Percentiles rank a stretch among this genome's conserved stretches.
Evolutionary conservation across 805 yeast genomes (phyloP).

Genomic region (Teunomyces barrocoloradensis): DNA sequence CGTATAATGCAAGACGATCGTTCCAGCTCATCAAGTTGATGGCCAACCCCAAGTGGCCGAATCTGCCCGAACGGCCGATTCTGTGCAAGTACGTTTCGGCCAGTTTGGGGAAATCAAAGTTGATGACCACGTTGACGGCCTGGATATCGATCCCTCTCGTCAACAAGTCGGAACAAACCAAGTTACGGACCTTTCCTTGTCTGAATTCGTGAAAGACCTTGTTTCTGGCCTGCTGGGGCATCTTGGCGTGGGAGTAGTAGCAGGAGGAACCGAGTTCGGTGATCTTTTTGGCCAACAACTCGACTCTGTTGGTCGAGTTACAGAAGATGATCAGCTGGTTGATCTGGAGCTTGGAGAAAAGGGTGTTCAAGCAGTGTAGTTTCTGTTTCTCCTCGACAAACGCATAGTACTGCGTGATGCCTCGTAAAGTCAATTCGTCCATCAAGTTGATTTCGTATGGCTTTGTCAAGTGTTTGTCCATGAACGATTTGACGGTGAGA

Average conservation of each 20-base stretch:
- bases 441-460: conserved; percentile 95
- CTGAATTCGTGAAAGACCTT: conserved; percentile 98
- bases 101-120: conserved; percentile 96
- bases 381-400: conserved; percentile 96
- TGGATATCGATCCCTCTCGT: conserved; percentile 99
- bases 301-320: conserved; percentile 95
- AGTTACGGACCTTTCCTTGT: conserved; percentile 95
- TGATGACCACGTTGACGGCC: conserved; percentile 96
- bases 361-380: conserved; percentile 90
- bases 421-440: conserved; percentile 95
- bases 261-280: conserved; percentile 96
- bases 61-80: conserved; percentile 98
- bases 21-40: conserved; percentile 96
- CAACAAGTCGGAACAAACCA: conserved; percentile 93
- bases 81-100: conserved; percentile 98
- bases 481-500: conserved; percentile 83
- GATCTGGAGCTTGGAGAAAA: conserved; percentile 90
- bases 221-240: conserved; percentile 97
- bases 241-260: conserved; percentile 93
- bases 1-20: conserved; percentile 89
- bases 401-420: conserved; percentile 97
- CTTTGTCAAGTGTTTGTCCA: conserved; percentile 83
- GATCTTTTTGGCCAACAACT: conserved; percentile 89
- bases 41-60: conserved; percentile 97
- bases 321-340: conserved; percentile 97